Evolutionary conservation across 2,329 filamentous ascomycete species (phyloP), one percentile per base, ranked within the genome.

Genomic region (Fusarium sp.): DNA sequence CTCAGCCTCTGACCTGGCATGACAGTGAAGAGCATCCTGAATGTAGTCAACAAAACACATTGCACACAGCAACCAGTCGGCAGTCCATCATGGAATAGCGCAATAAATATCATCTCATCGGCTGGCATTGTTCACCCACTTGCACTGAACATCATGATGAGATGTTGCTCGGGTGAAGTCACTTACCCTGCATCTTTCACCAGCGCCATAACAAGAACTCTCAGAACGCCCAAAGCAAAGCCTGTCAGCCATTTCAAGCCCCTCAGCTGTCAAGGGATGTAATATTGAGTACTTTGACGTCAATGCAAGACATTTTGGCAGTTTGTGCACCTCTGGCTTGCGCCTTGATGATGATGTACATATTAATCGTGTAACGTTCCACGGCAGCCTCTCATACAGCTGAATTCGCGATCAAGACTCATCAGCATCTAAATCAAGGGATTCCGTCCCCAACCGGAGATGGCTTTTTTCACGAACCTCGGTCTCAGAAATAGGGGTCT

Each of bases 81-180:
- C 4, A 34, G 0, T 20, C 8, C 4, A 5, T 5, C 8, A 5
- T 6, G 0, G 2, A 14, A 6, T 1, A 20, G 17, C 30, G 0
- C 12, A 51, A 51, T 20, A 11, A 24, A 34, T 3, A 51, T 14
- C 5, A 3, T 15, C 4, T 14, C 8, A 34, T 2, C 48, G 12
- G 9, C n/a, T 34, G 6, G 30, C 4, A 6, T 24, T 52, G 17
- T 34, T 24, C n/a, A 9, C 30, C 30, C 12, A 51, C 8, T 8
- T 51, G 3, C 30, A 11, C 30, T 34, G 22, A 51, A 11, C 17
- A 24, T 34, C 28, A 20, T 44, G 17, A 13, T 22, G 6, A 20
- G 13, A n/a, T 24, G 8, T 17, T 62, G 28, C 38, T 47, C 3
- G 0, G 6, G 2, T 34, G 15, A 28, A 36, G 42, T 36, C 3